Evolutionary conservation across 2,329 filamentous ascomycete species (phyloP).

Genomic region (Fusarium napiforme): DNA sequence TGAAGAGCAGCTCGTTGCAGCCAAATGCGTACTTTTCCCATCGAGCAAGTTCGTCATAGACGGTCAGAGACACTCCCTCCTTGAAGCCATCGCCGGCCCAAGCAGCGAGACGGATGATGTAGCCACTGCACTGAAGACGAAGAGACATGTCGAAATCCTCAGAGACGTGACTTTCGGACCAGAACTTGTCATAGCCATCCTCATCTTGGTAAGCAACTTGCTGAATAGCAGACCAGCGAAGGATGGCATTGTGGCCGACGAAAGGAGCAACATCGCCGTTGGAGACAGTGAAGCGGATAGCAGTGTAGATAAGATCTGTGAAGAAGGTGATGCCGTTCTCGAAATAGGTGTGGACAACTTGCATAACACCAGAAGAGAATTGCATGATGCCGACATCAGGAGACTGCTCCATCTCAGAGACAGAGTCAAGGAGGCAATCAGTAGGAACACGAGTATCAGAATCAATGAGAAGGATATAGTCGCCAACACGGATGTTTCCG

Average conservation of each 20-base stretch:
- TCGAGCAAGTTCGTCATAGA: slow-evolving; percentile 84
- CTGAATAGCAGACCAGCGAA: slow-evolving; percentile 80
- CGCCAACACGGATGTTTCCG: slow-evolving; percentile 86
- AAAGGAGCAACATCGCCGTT: slow-evolving; percentile 83
- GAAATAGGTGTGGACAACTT: slow-evolving; percentile 79
- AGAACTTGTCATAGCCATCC: slow-evolving; percentile 81
- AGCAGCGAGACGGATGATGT: slow-evolving; percentile 77
- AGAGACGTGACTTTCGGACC: slow-evolving; percentile 83
- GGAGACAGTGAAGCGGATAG: slow-evolving; percentile 80
- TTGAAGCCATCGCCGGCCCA: slow-evolving; percentile 83
- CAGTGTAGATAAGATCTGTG: slow-evolving; percentile 79
- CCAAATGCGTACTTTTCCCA: slow-evolving; percentile 92
- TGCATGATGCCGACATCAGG: slow-evolving; percentile 84
- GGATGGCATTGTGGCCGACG: slow-evolving; percentile 82
- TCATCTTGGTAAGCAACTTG: slow-evolving; percentile 76
- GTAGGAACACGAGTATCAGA: slow-evolving; percentile 82
- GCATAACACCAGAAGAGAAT: slow-evolving; percentile 82
- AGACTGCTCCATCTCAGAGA: slow-evolving; percentile 83
- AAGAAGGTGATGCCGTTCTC: slow-evolving; percentile 78
- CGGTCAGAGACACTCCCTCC: slow-evolving; percentile 84
- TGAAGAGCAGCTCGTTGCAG: slow-evolving; percentile 84
- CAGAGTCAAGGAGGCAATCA: slow-evolving; percentile 82
- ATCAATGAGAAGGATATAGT: slow-evolving; percentile 81
- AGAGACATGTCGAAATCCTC: slow-evolving; percentile 87
- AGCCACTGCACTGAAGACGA: slow-evolving; percentile 76